Base-by-base conservation (phyloP, 1,284 basidiomycete species). In the Ceratobasidium sp. region DNA sequence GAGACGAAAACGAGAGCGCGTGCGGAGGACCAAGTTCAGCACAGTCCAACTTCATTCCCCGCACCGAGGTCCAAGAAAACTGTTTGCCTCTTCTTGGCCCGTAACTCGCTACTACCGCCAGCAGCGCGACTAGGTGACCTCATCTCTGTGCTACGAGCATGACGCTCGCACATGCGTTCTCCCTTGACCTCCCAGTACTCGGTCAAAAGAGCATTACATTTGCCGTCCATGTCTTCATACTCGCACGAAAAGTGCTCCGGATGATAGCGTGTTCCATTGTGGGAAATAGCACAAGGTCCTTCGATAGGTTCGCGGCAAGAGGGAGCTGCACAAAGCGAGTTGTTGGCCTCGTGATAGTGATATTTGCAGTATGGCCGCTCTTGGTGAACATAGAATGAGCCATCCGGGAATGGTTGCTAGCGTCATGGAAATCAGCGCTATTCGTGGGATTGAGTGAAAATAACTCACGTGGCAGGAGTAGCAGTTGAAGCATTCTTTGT, bases 341-440 rank as follows among this genome's bases (percentile, higher is more conserved):
- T 86, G 80, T 96, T 96, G 70, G 88, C 89, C 81, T 94, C 91
- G 79, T 95, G 93, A 78, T 96, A 96, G 80, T 96, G 94, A 79
- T 92, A 92, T 46, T 89, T 91, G 78, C 94, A 97, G 79, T 90
- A 89, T 1, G 94, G 94, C 78, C 91, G 91, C 69, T 92, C 92
- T 77, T 92, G 90, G 76, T 89, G 88, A 58, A 96, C 92, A 79
- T 96, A 96, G 80, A 97, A 96, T 41, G 88, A 87, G 79, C 91
- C 91, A 79, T 92, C 92, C 3, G 92, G 92, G 83, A 96, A 96
- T 0, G 92, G 89, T 88, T 89, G 89, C 90, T 92, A 77, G 74
- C 72, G 45, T 57, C 45, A 53, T 5, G 30, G 21, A n/a, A n/a
- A 50, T 55, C 3, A 46, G 70, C 28, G 23, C 64, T 59, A 60